Evolutionary conservation across 2,329 filamentous ascomycete genomes (phyloP).

Genomic region (Curvularia verruculosa): DNA sequence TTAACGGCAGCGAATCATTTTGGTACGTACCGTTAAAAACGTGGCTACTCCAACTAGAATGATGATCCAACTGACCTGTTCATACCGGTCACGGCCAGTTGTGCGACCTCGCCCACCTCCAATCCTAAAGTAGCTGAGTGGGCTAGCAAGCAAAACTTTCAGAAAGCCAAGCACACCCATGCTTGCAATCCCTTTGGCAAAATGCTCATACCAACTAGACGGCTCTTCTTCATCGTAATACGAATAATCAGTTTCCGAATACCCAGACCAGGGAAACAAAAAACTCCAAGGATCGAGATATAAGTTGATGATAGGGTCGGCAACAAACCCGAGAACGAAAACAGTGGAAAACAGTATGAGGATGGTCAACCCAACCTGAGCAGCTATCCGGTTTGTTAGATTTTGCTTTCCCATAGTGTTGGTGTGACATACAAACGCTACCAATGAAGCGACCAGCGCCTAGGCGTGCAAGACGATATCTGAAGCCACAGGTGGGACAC

Average conservation of each 20-base stretch:
- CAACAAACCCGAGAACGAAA: constrained; percentile 87
- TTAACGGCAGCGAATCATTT: no score
- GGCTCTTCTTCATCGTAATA: constrained; percentile 45
- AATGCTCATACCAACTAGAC: constrained; percentile 79
- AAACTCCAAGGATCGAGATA: constrained; percentile 74
- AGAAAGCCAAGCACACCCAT: constrained; percentile 84
- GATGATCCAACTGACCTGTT: constrained; percentile 78
- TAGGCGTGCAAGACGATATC: constrained; percentile 78
- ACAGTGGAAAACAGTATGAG: constrained; percentile 72
- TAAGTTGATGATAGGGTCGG: constrained; percentile 88
- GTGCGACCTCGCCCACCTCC: constrained; percentile 64
- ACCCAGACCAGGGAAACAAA: constrained; percentile 44
- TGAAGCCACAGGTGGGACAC: constrained; percentile 86
- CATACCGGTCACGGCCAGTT: constrained; percentile 77
- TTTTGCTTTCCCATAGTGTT: neutral
- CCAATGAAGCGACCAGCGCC: constrained; percentile 70
- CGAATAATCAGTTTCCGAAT: constrained; percentile 26
- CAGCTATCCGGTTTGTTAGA: constrained; percentile 44
- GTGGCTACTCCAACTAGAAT: constrained; percentile 80
- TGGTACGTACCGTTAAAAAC: constrained; percentile 71
- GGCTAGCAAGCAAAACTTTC: constrained; percentile 76
- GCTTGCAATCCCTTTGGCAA: constrained; percentile 87
- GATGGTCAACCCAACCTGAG: constrained; percentile 74
- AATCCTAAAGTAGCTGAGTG: constrained; percentile 76
- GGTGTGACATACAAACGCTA: constrained; percentile 49